Evolutionary conservation across 2,329 filamentous ascomycete genomes (phyloP).

Genomic region (Nemania sp.): DNA sequence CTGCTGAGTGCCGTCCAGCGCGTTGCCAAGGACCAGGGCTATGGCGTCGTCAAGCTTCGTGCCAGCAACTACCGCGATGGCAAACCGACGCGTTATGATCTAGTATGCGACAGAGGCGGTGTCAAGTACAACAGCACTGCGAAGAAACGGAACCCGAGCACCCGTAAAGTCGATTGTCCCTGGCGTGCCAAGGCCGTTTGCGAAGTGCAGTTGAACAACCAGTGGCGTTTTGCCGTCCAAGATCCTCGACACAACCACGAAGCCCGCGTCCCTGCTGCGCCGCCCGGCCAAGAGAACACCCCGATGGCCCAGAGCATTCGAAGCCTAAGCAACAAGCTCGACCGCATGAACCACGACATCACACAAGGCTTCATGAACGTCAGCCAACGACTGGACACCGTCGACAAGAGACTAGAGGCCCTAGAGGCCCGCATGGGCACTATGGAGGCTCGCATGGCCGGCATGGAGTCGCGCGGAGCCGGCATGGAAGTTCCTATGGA

Average conservation of each 20-base stretch:
- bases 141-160: conserved; percentile 73
- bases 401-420: conserved; percentile 67
- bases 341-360: conserved; percentile 69
- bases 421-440: conserved; percentile 59
- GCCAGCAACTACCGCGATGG: conserved; percentile 73
- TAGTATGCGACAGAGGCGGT: conserved; percentile 72
- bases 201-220: conserved; percentile 71
- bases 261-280: conserved; percentile 65
- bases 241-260: conserved; percentile 72
- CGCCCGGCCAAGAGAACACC: conserved; percentile 68
- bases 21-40: conserved; percentile 71
- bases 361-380: conserved; percentile 64
- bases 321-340: conserved; percentile 69
- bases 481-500: conserved; percentile 56
- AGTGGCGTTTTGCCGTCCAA: conserved; percentile 73
- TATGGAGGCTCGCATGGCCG: conserved; percentile 55
- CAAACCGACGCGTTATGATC: conserved; percentile 71
- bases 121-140: conserved; percentile 75
- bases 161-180: conserved; percentile 73
- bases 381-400: conserved; percentile 62
- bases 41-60: conserved; percentile 71
- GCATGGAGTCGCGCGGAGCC: conserved; percentile 52
- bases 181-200: conserved; percentile 74
- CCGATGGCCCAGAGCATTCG: conserved; percentile 69
- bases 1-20: conserved; percentile 69